Percentiles rank a stretch among this genome's conserved stretches.
Conservation (phyloP, 345 rosid genomes). For the Ailanthus altissimus region DNA sequence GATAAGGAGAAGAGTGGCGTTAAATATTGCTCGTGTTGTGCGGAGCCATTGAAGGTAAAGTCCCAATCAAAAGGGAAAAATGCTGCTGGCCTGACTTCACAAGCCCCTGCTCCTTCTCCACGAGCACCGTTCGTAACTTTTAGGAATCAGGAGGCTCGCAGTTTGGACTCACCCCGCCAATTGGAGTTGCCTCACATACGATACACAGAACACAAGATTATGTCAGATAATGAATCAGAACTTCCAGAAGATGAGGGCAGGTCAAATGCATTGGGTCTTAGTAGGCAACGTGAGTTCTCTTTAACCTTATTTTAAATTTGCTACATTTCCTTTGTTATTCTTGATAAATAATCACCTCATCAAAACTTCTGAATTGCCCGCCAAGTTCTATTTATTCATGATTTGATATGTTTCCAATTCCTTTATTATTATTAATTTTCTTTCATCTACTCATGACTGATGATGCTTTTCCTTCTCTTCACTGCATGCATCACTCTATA, state of each 20-base stretch:
- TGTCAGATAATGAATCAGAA: constrained; percentile 40
- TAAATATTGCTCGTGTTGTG: constrained; percentile 65
- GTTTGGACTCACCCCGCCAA: constrained; percentile 15
- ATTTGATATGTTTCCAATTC: neutral
- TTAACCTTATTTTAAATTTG: neutral
- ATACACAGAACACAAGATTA: constrained; percentile 43
- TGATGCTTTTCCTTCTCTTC: neutral
- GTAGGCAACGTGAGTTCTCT: constrained; percentile 33
- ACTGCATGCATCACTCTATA: neutral
- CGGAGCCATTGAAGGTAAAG: constrained; percentile 59
- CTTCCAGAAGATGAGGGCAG: constrained; percentile 34
- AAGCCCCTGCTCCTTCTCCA: constrained; percentile 79
- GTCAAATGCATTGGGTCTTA: constrained; percentile 22
- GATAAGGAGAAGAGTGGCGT: constrained; percentile 26
- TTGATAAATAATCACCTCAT: neutral
- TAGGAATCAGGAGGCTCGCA: constrained; percentile 28
- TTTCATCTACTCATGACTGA: neutral
- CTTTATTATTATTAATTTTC: neutral
- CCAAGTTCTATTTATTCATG: neutral
- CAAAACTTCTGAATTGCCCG: neutral
- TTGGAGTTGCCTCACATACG: constrained; percentile 38
- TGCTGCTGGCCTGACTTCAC: constrained; percentile 28
- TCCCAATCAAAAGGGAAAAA: constrained; percentile 35
- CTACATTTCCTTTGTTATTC: neutral
- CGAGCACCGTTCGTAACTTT: constrained; percentile 37